phyloP scores from a whole-genome alignment of 2,329 filamentous ascomycete species.

The Aureobasidium sp. region DNA sequence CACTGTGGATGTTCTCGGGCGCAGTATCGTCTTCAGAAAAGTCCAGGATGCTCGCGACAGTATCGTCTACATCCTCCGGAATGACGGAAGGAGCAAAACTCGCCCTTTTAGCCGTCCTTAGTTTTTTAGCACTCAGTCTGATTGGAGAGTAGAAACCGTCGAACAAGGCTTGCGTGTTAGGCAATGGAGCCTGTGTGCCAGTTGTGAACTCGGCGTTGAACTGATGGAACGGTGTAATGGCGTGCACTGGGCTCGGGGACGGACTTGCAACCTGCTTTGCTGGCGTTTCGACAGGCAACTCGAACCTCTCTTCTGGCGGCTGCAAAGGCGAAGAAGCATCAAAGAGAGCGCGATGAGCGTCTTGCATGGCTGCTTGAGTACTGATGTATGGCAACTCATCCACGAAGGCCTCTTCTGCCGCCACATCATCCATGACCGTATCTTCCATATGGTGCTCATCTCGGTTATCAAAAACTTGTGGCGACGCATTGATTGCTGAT shows the following conservation, averaged over 20 bases:
- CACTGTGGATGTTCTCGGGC: neutral
- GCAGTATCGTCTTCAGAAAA: neutral
- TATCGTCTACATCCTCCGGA: neutral
- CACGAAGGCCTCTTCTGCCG: neutral
- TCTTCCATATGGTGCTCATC: neutral
- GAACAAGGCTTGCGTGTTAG: conserved; percentile 39
- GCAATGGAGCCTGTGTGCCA: conserved; percentile 17
- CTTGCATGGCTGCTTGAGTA: conserved; percentile 18
- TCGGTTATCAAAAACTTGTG: neutral
- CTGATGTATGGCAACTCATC: conserved; percentile 22
- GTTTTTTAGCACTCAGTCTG: neutral
- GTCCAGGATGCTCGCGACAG: neutral
- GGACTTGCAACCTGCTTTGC: conserved; percentile 29
- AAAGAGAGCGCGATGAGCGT: conserved; percentile 14
- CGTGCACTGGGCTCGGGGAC: conserved; percentile 24
- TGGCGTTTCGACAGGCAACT: conserved; percentile 11
- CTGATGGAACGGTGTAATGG: conserved; percentile 14
- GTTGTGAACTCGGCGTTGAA: conserved; percentile 17
- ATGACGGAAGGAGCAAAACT: conserved; percentile 11
- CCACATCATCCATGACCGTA: neutral
- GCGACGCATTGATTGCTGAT: neutral
- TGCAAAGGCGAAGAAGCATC: conserved; percentile 10
- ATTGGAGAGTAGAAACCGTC: conserved; percentile 22
- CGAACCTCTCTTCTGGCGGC: conserved; percentile 12
- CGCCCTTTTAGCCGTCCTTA: neutral